Base-by-base conservation (phyloP, 1,284 basidiomycete species). In the Pseudozyma sp. region DNA sequence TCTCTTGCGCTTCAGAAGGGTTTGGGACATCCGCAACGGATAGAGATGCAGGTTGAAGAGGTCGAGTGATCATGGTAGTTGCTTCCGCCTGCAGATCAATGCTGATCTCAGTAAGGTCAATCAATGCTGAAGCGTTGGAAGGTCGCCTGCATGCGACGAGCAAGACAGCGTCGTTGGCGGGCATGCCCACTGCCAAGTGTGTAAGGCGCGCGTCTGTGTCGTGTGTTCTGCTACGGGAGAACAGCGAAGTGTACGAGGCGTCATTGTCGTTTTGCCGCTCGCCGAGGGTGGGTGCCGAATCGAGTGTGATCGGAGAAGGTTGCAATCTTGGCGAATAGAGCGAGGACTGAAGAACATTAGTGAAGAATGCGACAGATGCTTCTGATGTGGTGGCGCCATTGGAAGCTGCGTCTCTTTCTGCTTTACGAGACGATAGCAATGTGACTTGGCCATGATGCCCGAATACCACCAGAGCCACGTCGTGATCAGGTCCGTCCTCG, bases 181-280 rank as follows among this genome's bases (percentile, higher is more conserved):
- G 61, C 70, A 76, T 66, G 4, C 74, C 74, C n/a, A 76, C 53
- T 16, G 74, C 74, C 13, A 76, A 39, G 21, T 76, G 69, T 4
- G 68, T 68, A 31, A 76, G 38, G 51, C 16, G 16, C 5, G 48
- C 47, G 3, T 53, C 48, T 13, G 31, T 18, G 6, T 45, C 64
- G 16, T 35, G 19, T 6, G 7, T 19, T 9, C 43, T 49, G 12
- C 18, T 31, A 47, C 47, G 25, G 10, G 58, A 49, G 38, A 60
- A 64, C 5, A 47, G 53, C 13, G 68, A 61, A 1, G 13, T 21
- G 49, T 64, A 52, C 0, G 52, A 6, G 3, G 55, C n/a, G 6
- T 18, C 51, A 12, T 16, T 36, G 5, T 39, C 58, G 9, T 55
- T 35, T 3, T 49, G 25, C 0, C 49, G 31, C 21, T 62, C 61